Evolutionary conservation across 768 basidiomycete species (phyloP).

Genomic region (Terana coerulea): DNA sequence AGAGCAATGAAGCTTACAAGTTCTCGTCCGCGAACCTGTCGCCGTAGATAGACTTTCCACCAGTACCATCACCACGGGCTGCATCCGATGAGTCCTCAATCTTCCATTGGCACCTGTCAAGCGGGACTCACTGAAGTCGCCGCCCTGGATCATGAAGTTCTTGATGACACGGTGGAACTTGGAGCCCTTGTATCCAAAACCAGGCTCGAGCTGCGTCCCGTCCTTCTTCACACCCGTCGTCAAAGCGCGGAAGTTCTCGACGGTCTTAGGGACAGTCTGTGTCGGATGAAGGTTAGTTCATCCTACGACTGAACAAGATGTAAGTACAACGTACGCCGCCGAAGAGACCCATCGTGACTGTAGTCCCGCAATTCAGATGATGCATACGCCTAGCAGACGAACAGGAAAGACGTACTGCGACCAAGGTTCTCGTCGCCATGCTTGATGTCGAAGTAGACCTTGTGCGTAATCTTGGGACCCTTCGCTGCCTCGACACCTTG

Average conservation of each 20-base stretch:
- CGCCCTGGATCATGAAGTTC: constrained; percentile 97
- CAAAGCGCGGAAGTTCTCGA: constrained; percentile 95
- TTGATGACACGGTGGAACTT: constrained; percentile 97
- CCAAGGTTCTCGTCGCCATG: constrained; percentile 88
- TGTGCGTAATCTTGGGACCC: constrained; percentile 87
- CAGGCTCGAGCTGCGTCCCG: constrained; percentile 60
- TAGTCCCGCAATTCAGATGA: constrained; percentile 12
- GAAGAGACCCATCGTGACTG: constrained; percentile 86
- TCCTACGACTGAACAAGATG: background rate
- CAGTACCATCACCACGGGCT: constrained; percentile 87
- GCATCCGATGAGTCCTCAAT: constrained; percentile 4
- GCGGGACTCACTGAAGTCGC: constrained; percentile 93
- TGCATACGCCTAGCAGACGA: background rate
- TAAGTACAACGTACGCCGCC: constrained; percentile 56
- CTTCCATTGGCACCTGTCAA: too few species aligned
- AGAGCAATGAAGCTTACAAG: constrained; percentile 52
- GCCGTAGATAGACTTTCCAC: constrained; percentile 94
- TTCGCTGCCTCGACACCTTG: constrained; percentile 77
- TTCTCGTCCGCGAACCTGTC: constrained; percentile 93
- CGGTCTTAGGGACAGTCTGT: constrained; percentile 93
- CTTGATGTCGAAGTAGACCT: constrained; percentile 92
- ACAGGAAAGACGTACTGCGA: constrained; percentile 49
- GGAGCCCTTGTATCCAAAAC: constrained; percentile 92
- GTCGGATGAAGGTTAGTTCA: background rate
- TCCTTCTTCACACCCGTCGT: constrained; percentile 80